phyloP scores from a whole-genome alignment of 129 eudicot genomes.

The Cynara cardunculus region DNA sequence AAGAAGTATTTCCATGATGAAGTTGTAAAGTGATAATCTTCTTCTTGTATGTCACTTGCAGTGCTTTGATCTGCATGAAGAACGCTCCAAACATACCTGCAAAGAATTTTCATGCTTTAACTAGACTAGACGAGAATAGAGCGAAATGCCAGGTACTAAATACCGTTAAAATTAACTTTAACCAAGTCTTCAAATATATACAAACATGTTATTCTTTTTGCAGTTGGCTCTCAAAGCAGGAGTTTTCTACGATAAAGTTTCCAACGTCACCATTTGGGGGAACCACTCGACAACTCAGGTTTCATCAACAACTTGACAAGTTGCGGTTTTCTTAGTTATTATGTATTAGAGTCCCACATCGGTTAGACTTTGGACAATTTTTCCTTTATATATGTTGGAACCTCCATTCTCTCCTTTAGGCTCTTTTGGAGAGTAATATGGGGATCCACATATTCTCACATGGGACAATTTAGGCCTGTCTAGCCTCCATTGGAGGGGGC shows the following conservation, averaged over 20 bases:
- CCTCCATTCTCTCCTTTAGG: neutral
- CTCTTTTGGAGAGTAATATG: neutral
- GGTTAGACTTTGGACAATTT: neutral
- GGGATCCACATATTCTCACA: neutral
- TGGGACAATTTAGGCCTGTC: no score
- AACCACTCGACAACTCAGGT: slow-evolving; percentile 99
- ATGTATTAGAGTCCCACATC: neutral
- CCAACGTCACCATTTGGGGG: slow-evolving; percentile 98
- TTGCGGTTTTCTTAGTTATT: neutral
- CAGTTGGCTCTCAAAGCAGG: slow-evolving; percentile 98
- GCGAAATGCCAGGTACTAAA: slow-evolving; percentile 89
- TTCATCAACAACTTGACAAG: neutral
- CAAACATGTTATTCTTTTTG: neutral
- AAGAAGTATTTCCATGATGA: slow-evolving; percentile 1
- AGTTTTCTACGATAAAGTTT: slow-evolving; percentile 91
- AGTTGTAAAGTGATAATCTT: neutral
- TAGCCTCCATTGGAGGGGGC: no score
- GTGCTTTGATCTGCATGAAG: slow-evolving; percentile 98
- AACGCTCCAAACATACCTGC: slow-evolving; percentile 97
- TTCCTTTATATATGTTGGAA: neutral
- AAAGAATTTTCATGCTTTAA: slow-evolving; percentile 92
- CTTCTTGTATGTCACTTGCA: slow-evolving; percentile 33
- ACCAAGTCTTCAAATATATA: neutral
- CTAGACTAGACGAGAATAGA: slow-evolving; percentile 97
- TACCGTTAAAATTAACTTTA: neutral